Percentiles rank a stretch among this genome's conserved stretches.
phyloP scores from a whole-genome alignment of 352 stramenopile species.

The Pythium grandisporangium region DNA sequence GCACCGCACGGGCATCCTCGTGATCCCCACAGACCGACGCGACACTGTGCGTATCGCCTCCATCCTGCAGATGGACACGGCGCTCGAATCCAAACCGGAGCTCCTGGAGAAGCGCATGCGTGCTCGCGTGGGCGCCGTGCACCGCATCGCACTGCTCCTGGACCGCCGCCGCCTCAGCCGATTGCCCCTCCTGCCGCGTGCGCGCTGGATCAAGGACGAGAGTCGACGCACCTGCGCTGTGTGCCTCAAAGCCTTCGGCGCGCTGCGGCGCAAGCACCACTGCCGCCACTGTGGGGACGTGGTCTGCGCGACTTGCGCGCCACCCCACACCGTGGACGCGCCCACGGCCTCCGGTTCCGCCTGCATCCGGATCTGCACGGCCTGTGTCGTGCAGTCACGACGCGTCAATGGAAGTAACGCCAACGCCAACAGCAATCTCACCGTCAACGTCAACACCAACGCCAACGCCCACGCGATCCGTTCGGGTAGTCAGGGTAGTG shows the following conservation, averaged over 20 bases:
- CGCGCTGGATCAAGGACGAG: slow-evolving; percentile 51
- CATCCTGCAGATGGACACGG: slow-evolving; percentile 43
- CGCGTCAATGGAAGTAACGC: slow-evolving; percentile 11
- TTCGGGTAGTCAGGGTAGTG: no score
- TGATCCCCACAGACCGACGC: slow-evolving; percentile 41
- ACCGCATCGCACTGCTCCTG: slow-evolving; percentile 36
- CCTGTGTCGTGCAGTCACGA: slow-evolving; percentile 41
- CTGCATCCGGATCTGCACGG: slow-evolving; percentile 51
- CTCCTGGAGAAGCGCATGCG: slow-evolving; percentile 44
- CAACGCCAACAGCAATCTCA: neutral
- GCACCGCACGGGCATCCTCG: slow-evolving; percentile 51
- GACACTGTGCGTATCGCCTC: slow-evolving; percentile 59
- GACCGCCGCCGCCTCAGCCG: slow-evolving; percentile 47
- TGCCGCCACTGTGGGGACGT: slow-evolving; percentile 71
- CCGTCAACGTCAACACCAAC: no score
- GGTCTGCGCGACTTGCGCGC: slow-evolving; percentile 55
- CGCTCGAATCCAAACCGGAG: slow-evolving; percentile 14
- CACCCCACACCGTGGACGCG: slow-evolving; percentile 39
- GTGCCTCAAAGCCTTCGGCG: slow-evolving; percentile 54
- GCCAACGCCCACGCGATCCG: no score
- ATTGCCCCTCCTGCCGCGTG: slow-evolving; percentile 35
- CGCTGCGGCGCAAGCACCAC: slow-evolving; percentile 50
- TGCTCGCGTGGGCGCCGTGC: slow-evolving; percentile 31
- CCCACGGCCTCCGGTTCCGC: slow-evolving; percentile 17
- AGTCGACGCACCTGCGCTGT: slow-evolving; percentile 50